Evolutionary conservation across 164 flowering plant genomes (phyloP).

Genomic region (Liriodendron chinense): DNA sequence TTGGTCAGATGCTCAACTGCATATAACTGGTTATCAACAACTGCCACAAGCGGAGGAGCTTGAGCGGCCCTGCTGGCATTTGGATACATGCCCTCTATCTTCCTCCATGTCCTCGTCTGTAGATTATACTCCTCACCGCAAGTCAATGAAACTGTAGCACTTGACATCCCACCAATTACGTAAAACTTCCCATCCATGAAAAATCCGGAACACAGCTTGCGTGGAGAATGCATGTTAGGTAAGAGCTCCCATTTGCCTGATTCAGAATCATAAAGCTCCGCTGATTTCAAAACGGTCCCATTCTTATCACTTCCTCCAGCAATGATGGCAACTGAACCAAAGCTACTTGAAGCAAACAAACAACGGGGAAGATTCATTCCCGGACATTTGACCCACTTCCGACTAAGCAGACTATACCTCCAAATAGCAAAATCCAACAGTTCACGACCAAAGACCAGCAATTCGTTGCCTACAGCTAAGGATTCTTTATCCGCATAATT

Average conservation of each 20-base stretch:
- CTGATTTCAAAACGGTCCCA: conserved; percentile 27
- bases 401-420: conserved; percentile 28
- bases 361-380: conserved; percentile 31
- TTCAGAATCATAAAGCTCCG: conserved; percentile 38
- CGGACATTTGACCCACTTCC: conserved; percentile 26
- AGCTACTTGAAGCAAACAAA: conserved; percentile 36
- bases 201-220: conserved; percentile 37
- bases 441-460: conserved; percentile 39
- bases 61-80: conserved; percentile 12
- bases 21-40: conserved; percentile 38
- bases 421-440: conserved; percentile 24
- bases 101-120: conserved; percentile 33
- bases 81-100: conserved; percentile 33
- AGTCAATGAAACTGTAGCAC: conserved; percentile 19
- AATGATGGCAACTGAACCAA: conserved; percentile 31
- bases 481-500: conserved; percentile 33
- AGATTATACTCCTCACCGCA: conserved; percentile 41
- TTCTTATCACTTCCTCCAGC: conserved; percentile 37
- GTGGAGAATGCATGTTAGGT: conserved; percentile 33
- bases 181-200: conserved; percentile 44
- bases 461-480: conserved; percentile 39
- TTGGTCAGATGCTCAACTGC: conserved; percentile 36
- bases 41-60: conserved; percentile 39
- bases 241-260: conserved; percentile 26
- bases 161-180: conserved; percentile 31